Base-by-base conservation (phyloP, 139 green algal genomes). In the Dunaliella primolecta region DNA sequence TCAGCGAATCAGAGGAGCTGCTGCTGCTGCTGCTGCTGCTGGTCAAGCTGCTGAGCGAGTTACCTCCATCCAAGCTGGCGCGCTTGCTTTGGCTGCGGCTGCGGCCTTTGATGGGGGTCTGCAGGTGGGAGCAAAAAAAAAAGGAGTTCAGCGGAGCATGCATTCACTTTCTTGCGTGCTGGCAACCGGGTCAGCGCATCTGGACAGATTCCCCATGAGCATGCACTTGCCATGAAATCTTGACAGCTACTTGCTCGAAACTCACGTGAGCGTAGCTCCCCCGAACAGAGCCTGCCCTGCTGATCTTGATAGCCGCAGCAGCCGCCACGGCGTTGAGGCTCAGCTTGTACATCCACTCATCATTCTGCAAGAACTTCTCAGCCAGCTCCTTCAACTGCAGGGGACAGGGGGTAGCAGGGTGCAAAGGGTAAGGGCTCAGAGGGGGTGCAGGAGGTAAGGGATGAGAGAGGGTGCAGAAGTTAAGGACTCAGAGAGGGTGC, bases 291-390 rank as follows among this genome's bases (percentile, higher is more conserved):
- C 25, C 78, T 75, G 78, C 27, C 11, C 7, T 21, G 35, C 33
- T 38, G 78, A 82, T 82, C 7, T 31, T 32, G 24, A 64, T 21
- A 30, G n/a, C 36, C 32, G 36, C 36, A 31, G 35, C 78, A 33
- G 36, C 78, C 24, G 38, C 79, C 38, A 35, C 24, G 37, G 89
- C 91, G 15, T 86, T 91, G 70, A 91, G 72, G 57, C 89, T 88
- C 34, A 91, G 89, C n/a, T 87, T 87, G 81, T 90, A 88, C 89
- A 95, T 93, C 90, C 94, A 88, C 57, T 88, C 81, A 79, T 94
- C 92, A 75, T 95, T 90, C 37, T 93, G 87, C 34, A 95, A 89
- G 82, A 93, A 92, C 55, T 86, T 86, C 90, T 94, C 91, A 36
- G 94, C 86, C 36, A 95, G 84, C 88, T 94, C 75, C 0, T 83